These are phyloP conservation scores for Kwoniella sp. DNA, from an alignment of 768 basidiomycete genomes.

Conservation along the genomic window DNA sequence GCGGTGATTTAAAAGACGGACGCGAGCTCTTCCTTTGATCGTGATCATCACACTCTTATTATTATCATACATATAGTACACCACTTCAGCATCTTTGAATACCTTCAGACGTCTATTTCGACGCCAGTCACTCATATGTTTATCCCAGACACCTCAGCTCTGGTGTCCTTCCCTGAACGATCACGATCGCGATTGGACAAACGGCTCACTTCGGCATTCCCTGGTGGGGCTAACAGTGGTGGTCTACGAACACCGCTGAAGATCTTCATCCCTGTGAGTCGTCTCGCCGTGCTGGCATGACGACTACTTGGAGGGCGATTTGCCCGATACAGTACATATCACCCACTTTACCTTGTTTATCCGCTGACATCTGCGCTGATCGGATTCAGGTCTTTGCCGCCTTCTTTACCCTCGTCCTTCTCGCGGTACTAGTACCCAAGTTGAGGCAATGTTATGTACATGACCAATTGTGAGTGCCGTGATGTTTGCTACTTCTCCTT, in stretches of 20 bases:
- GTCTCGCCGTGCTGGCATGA: too few species aligned
- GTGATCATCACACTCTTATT: too few species aligned
- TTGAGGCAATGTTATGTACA: slow-evolving; percentile 5
- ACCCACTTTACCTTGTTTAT: too few species aligned
- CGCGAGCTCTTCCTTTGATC: too few species aligned
- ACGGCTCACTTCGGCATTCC: not conserved
- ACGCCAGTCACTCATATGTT: not conserved
- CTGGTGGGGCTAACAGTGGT: not conserved
- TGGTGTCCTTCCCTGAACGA: too few species aligned
- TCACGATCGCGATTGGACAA: not conserved
- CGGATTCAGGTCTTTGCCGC: slow-evolving; percentile 7
- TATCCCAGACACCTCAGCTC: not conserved
- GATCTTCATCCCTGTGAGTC: slow-evolving; percentile 14
- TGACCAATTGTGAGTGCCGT: slow-evolving; percentile 6
- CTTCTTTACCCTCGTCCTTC: not conserved
- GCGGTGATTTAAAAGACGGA: not conserved
- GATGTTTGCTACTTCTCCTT: too few species aligned
- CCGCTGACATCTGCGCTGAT: not conserved
- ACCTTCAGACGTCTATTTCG: too few species aligned
- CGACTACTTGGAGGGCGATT: too few species aligned
- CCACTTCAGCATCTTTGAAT: too few species aligned
- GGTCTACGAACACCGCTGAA: slow-evolving; percentile 1
- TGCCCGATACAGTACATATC: too few species aligned
- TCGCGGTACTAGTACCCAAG: not conserved
- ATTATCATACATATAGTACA: too few species aligned